Conservation (phyloP, 768 basidiomycete species). For the Termitomyces heimii region DNA sequence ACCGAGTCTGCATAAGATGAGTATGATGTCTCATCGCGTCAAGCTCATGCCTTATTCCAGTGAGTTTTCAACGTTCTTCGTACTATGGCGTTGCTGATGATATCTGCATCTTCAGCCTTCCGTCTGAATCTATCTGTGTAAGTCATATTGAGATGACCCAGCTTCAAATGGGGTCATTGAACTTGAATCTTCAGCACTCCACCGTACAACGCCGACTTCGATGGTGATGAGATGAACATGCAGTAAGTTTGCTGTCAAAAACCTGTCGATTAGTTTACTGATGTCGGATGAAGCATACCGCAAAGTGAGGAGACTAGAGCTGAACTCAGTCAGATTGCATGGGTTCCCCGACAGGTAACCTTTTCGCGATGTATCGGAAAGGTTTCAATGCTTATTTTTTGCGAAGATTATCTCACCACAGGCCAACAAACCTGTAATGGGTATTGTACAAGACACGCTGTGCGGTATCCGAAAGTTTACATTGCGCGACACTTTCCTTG, state of each 20-base stretch:
- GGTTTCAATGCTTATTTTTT: background rate
- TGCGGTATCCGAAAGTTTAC: slow-evolving; percentile 98
- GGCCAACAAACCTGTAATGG: slow-evolving; percentile 99
- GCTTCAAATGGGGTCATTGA: slow-evolving; percentile 19
- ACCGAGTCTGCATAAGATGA: slow-evolving; percentile 98
- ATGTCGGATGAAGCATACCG: slow-evolving; percentile 59
- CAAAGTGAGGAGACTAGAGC: slow-evolving; percentile 98
- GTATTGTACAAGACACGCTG: slow-evolving; percentile 97
- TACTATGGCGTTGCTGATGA: slow-evolving; percentile 3
- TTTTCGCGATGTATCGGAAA: background rate
- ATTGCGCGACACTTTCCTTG: slow-evolving; percentile 89
- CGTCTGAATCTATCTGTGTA: slow-evolving; percentile 97
- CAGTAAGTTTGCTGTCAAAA: slow-evolving; percentile 62
- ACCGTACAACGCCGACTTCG: slow-evolving; percentile 99
- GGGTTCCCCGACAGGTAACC: slow-evolving; percentile 91
- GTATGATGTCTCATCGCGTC: slow-evolving; percentile 99
- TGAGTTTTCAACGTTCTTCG: slow-evolving; percentile 33
- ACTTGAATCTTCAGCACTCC: slow-evolving; percentile 57
- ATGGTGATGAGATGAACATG: slow-evolving; percentile 99
- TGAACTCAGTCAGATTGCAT: slow-evolving; percentile 96
- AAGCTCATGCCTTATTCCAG: slow-evolving; percentile 98
- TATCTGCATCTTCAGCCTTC: slow-evolving; percentile 66
- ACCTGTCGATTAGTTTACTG: background rate
- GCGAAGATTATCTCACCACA: slow-evolving; percentile 95
- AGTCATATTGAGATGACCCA: slow-evolving; percentile 27